Conservation (phyloP, 495 filamentous ascomycete species). For the Parathielavia hyrcaniae region DNA sequence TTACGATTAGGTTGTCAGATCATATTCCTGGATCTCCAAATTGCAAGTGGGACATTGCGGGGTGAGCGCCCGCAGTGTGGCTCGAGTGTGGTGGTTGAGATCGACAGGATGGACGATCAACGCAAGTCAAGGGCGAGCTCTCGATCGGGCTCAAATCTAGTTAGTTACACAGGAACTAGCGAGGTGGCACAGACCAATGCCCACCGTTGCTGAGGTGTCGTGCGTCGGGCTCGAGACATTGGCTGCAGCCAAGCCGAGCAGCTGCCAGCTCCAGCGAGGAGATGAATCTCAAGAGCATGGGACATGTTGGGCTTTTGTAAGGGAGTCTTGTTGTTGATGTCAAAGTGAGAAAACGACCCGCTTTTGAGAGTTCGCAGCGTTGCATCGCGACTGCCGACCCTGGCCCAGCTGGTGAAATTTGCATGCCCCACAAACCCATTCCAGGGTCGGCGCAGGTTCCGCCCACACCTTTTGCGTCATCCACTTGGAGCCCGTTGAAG, state of each 20-base stretch:
- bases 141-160: no score
- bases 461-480: constrained; percentile 1
- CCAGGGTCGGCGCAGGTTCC: not conserved
- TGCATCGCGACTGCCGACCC: constrained; percentile 11
- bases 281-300: not conserved
- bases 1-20: no score
- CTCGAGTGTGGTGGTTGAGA: no score
- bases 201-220: not conserved
- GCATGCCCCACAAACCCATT: not conserved
- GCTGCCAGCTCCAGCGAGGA: not conserved
- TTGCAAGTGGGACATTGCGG: no score
- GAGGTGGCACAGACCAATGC: not conserved
- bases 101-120: no score
- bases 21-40: no score
- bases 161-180: not conserved
- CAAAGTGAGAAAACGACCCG: no score
- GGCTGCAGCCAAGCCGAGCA: not conserved
- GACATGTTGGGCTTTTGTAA: no score
- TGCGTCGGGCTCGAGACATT: not conserved
- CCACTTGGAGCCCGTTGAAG: not conserved
- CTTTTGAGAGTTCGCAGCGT: not conserved
- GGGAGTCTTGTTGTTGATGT: not conserved
- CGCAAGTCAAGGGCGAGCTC: no score
- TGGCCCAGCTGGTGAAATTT: constrained; percentile 12
- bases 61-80: no score